Percentiles rank a stretch among this genome's conserved stretches.
These are phyloP conservation scores for Ramaria sp. DNA, from an alignment of 768 basidiomycete species.

Conservation along the genomic window DNA sequence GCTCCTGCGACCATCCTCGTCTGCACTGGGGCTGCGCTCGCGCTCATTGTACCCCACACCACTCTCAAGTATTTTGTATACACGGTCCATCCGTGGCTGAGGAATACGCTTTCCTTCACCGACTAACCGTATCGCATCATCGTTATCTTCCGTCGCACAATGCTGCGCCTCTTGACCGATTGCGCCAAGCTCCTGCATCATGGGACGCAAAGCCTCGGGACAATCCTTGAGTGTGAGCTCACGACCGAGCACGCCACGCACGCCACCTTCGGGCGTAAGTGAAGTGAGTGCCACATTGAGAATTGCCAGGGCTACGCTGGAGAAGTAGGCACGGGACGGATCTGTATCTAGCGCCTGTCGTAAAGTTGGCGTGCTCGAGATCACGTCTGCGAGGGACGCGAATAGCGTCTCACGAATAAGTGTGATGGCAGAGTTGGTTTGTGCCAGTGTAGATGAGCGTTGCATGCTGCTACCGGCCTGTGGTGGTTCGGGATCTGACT, in stretches of 20 bases:
- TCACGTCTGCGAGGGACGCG: constrained; percentile 62
- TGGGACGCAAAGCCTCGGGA: constrained; percentile 49
- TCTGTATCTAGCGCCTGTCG: constrained; percentile 47
- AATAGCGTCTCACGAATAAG: constrained; percentile 84
- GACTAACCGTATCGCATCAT: constrained; percentile 33
- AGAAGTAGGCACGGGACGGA: constrained; percentile 69
- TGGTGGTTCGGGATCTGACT: not conserved
- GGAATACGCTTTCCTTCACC: constrained; percentile 27
- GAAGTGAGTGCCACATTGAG: constrained; percentile 47
- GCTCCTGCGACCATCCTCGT: constrained; percentile 32
- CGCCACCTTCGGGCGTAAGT: constrained; percentile 35
- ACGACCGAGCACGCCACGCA: constrained; percentile 45
- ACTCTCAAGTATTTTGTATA: constrained; percentile 43
- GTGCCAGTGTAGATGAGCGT: constrained; percentile 12
- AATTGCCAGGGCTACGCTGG: constrained; percentile 62
- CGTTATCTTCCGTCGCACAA: constrained; percentile 46
- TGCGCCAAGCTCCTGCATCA: constrained; percentile 53
- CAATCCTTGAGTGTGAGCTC: constrained; percentile 49
- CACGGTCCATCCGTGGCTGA: constrained; percentile 44
- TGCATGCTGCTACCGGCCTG: not conserved
- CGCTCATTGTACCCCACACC: constrained; percentile 40
- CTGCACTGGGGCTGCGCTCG: constrained; percentile 15
- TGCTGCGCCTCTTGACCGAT: constrained; percentile 42
- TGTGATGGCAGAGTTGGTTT: constrained; percentile 50
- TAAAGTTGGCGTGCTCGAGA: constrained; percentile 46